A percentile compares a stretch with the other conserved stretches of the same genome.
These are phyloP conservation scores for Kodamaea sp. DNA, from an alignment of 1,139 yeast genomes.

Conservation along the genomic window DNA sequence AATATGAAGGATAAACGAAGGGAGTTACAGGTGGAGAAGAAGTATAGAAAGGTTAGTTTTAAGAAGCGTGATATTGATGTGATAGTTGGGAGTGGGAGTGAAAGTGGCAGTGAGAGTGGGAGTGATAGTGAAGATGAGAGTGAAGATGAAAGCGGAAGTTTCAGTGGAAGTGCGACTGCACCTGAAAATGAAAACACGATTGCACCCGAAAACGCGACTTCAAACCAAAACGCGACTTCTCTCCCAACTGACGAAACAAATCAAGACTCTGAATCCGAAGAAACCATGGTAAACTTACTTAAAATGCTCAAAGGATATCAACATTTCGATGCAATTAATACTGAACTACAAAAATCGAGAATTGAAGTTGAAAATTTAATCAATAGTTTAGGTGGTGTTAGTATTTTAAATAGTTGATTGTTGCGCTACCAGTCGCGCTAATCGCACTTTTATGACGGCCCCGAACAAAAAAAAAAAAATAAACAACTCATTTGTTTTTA, in stretches of 20 bases:
- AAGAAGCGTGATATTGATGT: conserved; percentile 1
- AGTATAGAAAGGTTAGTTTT: conserved; percentile 3
- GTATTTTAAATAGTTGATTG: conserved; percentile 35
- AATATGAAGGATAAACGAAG: conserved; percentile 13
- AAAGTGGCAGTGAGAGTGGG: conserved; percentile 5
- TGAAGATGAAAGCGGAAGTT: conserved; percentile 13
- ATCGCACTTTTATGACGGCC: not conserved
- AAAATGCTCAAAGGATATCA: conserved; percentile 55
- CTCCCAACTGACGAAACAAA: conserved; percentile 5
- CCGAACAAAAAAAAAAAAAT: conserved; percentile 6
- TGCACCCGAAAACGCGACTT: not conserved
- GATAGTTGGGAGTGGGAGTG: conserved; percentile 5
- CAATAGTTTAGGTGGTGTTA: conserved; percentile 41
- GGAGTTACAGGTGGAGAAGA: conserved; percentile 1
- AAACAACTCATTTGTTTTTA: conserved; percentile 17
- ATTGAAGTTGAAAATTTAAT: conserved; percentile 52
- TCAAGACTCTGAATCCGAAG: conserved; percentile 25
- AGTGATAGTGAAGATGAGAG: conserved; percentile 18
- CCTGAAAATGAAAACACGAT: no score
- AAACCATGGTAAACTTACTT: conserved; percentile 31
- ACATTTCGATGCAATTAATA: conserved; percentile 70
- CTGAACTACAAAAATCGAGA: conserved; percentile 58
- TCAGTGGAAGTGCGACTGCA: conserved; percentile 2
- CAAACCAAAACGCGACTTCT: conserved; percentile 11
- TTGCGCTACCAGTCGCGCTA: conserved; percentile 2